Percentiles rank a stretch among this genome's conserved stretches.
Evolutionary conservation across 495 filamentous ascomycete genomes (phyloP).

Genomic region (Hyaloscypha hepaticicola): DNA sequence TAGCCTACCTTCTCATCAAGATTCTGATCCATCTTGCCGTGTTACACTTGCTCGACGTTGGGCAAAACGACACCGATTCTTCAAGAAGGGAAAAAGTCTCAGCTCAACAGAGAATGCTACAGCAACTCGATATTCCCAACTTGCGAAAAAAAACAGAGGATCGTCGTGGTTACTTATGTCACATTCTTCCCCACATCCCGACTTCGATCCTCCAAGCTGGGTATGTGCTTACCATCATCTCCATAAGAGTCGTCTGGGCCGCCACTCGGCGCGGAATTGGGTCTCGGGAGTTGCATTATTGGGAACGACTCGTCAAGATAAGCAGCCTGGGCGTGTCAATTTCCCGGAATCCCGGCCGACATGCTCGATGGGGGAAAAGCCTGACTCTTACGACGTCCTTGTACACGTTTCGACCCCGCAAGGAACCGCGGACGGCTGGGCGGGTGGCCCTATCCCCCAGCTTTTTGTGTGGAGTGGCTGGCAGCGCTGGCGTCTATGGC

Average conservation of each 20-base stretch:
- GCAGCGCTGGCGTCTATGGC: too few relatives aligned
- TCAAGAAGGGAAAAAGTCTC: background rate
- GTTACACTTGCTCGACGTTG: background rate
- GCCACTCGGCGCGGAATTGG: too few relatives aligned
- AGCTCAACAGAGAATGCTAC: background rate
- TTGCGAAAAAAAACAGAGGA: background rate
- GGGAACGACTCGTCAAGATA: background rate
- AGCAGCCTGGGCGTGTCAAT: background rate
- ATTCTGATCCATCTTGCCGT: slow-evolving; percentile 28
- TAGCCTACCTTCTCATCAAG: slow-evolving; percentile 21
- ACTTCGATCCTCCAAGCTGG: background rate
- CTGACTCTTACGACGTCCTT: background rate
- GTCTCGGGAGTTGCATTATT: background rate
- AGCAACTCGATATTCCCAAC: background rate
- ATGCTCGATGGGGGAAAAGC: background rate
- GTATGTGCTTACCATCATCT: background rate
- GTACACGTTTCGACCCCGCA: background rate
- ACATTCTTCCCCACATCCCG: background rate
- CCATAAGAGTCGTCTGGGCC: too few relatives aligned
- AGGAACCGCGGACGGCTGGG: background rate
- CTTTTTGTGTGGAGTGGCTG: background rate
- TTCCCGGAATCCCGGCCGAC: background rate
- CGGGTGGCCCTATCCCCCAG: background rate
- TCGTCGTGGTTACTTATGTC: background rate
- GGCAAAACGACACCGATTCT: background rate